Evolutionary conservation across 805 yeast genomes (phyloP), one percentile per base, ranked within the genome.

Genomic region (Kuraishia borneana): DNA sequence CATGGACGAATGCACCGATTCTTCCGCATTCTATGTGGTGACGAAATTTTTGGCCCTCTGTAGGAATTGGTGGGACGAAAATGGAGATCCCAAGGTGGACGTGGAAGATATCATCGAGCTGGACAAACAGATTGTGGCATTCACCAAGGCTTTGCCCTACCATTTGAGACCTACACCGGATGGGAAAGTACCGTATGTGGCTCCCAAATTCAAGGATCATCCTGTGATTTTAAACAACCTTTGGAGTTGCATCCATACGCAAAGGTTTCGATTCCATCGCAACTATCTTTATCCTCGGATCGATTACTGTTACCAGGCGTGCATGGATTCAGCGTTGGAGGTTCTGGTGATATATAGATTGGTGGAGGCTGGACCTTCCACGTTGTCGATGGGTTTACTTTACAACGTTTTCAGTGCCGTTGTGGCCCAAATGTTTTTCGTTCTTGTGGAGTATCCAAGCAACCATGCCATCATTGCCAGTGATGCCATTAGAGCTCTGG

Each of bases 161-260:
- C 26, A 36, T 43, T 5, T 37, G 40, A 9, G 38, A 46, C 27
- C 42, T 39, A 3, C 17, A 6, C 7, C n/a, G 4, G 30, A 35
- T 9, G 25, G 26, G n/a, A 16, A 35, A 3, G 16, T 14, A 10
- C 31, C 19, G 4, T 18, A 41, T 40, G 3, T 25, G 14, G 38
- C 29, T 41, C n/a, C n/a, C n/a, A 39, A 16, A 33, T 45, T 40
- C 45, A 25, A 39, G 48, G 22, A 45, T 49, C 26, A 44, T 42
- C 56, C 39, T 28, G 49, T 21, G 39, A 36, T 40, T 17, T 36
- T 36, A 41, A 47, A 27, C 43, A 32, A 7, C 26, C 39, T 30
- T 43, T 46, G 22, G 32, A 40, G 26, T 38, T 48, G 49, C 34
- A 50, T 28, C 36, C 45, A 21, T 40, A 42, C 38, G 41, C 46